A percentile compares a stretch with the other conserved stretches of the same genome.
Conservation (phyloP, 1,284 basidiomycete species). For the Moniliophthora roreri region DNA sequence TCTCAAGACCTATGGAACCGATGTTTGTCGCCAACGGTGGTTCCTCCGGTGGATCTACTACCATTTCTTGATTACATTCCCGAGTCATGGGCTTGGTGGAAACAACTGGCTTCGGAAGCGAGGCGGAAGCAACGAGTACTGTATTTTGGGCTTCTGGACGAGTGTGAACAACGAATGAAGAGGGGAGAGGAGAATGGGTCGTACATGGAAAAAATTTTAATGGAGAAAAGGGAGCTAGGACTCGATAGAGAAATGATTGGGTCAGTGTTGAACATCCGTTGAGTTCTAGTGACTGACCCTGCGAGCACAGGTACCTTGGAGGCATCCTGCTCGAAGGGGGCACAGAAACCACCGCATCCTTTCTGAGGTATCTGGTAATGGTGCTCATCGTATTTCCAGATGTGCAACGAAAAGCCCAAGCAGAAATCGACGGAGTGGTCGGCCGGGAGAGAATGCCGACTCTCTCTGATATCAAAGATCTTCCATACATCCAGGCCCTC, state of each 20-base stretch:
- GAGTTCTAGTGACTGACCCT: not conserved
- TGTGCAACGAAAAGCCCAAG: constrained; percentile 24
- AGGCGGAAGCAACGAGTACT: constrained; percentile 20
- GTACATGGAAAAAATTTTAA: constrained; percentile 12
- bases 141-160: constrained; percentile 17
- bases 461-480: constrained; percentile 22
- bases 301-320: constrained; percentile 18
- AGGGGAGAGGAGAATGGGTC: constrained; percentile 9
- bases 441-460: constrained; percentile 21
- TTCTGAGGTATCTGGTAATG: constrained; percentile 17
- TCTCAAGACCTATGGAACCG: constrained; percentile 14
- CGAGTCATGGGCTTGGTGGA: constrained; percentile 27
- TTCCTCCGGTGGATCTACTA: constrained; percentile 31
- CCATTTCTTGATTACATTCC: constrained; percentile 28
- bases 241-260: constrained; percentile 10
- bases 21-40: constrained; percentile 21
- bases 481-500: constrained; percentile 29
- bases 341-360: constrained; percentile 17
- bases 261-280: constrained; percentile 1
- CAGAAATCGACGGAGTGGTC: constrained; percentile 28
- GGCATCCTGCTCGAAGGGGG: constrained; percentile 21
- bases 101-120: constrained; percentile 17
- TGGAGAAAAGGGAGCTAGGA: constrained; percentile 6
- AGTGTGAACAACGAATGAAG: constrained; percentile 9
- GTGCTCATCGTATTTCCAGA: constrained; percentile 22